Evolutionary conservation across 176 grass and related monocot genomes (phyloP).

Genomic region (Dendrocalamus sinicus): DNA sequence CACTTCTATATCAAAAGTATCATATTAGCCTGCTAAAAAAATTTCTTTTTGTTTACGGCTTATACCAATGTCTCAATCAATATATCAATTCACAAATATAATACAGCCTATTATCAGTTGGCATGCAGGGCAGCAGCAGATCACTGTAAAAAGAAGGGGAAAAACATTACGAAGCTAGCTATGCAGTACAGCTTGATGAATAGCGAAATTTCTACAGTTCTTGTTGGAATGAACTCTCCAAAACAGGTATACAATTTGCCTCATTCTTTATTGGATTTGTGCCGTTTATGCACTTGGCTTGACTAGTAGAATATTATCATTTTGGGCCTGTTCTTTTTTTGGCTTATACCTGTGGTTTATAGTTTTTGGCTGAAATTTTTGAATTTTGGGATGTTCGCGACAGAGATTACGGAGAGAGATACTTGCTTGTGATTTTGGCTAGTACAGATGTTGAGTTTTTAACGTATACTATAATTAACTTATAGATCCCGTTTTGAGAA

Average conservation of each 20-base stretch:
- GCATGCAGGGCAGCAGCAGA: constrained; percentile 75
- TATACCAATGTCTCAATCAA: background rate
- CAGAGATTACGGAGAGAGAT: no score
- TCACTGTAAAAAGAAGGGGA: constrained; percentile 73
- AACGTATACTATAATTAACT: no score
- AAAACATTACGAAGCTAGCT: constrained; percentile 76
- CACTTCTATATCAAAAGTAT: background rate
- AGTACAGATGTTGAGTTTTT: no score
- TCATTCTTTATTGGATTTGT: background rate
- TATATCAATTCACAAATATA: constrained; percentile 18
- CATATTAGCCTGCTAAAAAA: constrained; percentile 13
- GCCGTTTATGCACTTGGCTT: background rate
- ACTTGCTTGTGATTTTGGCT: no score
- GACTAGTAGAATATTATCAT: background rate
- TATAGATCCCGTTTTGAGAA: no score
- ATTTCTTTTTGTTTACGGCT: background rate
- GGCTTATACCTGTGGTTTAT: no score
- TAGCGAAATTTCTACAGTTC: constrained; percentile 73
- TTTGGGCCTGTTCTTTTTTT: no score
- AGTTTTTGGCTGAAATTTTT: no score
- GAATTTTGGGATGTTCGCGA: no score
- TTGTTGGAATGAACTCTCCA: constrained; percentile 93
- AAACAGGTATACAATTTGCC: constrained; percentile 57
- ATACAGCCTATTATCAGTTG: constrained; percentile 52
- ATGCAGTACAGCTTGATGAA: constrained; percentile 91